Conservation (phyloP, 2,329 filamentous ascomycete genomes). For the Byssothecium circinans region DNA sequence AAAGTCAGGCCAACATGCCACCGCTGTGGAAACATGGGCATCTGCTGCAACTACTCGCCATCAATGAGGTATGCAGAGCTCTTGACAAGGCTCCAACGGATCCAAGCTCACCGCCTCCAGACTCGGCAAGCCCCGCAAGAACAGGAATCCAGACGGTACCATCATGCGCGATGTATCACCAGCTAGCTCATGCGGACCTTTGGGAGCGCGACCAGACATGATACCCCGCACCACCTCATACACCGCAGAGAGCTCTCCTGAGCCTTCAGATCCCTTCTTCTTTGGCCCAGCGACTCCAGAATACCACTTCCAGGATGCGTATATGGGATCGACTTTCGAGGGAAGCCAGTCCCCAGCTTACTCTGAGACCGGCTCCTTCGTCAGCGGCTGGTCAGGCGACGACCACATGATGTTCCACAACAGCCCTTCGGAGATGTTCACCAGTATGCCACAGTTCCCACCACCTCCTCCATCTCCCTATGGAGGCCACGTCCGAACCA, state of each 20-base stretch:
- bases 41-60: constrained; percentile 45
- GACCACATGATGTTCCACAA: constrained; percentile 34
- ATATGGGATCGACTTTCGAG: constrained; percentile 30
- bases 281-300: constrained; percentile 40
- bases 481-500: constrained; percentile 28
- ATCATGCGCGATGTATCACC: constrained; percentile 40
- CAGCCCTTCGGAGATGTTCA: constrained; percentile 28
- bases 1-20: constrained; percentile 42
- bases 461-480: constrained; percentile 21
- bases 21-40: constrained; percentile 40
- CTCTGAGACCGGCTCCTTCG: constrained; percentile 32
- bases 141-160: constrained; percentile 39
- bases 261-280: constrained; percentile 40
- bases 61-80: constrained; percentile 39
- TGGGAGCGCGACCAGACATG: constrained; percentile 34
- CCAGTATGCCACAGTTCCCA: constrained; percentile 29
- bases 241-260: constrained; percentile 39
- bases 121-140: constrained; percentile 42
- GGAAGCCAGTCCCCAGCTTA: constrained; percentile 37
- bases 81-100: background rate
- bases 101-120: constrained; percentile 24
- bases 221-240: constrained; percentile 35
- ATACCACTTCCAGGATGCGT: constrained; percentile 39
- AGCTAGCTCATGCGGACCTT: constrained; percentile 32
- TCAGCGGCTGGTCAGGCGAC: constrained; percentile 35